Evolutionary conservation across 176 grass and related monocot species (phyloP).

Genomic region (Lolium rigidum): DNA sequence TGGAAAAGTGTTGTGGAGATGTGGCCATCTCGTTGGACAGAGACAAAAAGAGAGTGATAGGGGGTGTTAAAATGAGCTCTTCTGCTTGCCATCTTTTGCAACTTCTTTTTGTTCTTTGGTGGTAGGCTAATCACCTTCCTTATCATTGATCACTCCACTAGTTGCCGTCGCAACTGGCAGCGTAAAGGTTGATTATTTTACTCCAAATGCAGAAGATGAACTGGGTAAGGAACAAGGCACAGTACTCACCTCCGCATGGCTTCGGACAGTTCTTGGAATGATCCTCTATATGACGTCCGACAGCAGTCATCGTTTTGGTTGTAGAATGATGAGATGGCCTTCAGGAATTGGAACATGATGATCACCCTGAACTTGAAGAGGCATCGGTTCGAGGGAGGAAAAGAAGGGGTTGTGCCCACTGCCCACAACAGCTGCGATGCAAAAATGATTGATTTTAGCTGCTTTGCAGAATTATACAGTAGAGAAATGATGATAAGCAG

Average conservation of each 20-base stretch:
- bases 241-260: neutral
- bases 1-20: constrained; percentile 41
- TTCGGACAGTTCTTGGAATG: constrained; percentile 22
- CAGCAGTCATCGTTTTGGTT: constrained; percentile 32
- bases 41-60: constrained; percentile 37
- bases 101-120: constrained; percentile 28
- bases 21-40: constrained; percentile 32
- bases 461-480: constrained; percentile 1
- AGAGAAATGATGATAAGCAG: constrained; percentile 41
- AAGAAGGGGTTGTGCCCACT: neutral
- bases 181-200: constrained; percentile 22
- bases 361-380: constrained; percentile 26
- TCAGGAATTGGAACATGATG: constrained; percentile 42
- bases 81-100: constrained; percentile 3
- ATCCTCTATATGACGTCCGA: constrained; percentile 31
- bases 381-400: neutral
- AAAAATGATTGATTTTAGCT: constrained; percentile 39
- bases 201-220: constrained; percentile 22
- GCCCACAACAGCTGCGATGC: neutral
- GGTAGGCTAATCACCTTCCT: constrained; percentile 24
- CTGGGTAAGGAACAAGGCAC: neutral
- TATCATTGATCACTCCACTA: constrained; percentile 33
- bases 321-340: constrained; percentile 34
- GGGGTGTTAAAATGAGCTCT: constrained; percentile 3
- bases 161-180: neutral